Base-by-base conservation (phyloP, 805 yeast species). In the Candida golubevii region DNA sequence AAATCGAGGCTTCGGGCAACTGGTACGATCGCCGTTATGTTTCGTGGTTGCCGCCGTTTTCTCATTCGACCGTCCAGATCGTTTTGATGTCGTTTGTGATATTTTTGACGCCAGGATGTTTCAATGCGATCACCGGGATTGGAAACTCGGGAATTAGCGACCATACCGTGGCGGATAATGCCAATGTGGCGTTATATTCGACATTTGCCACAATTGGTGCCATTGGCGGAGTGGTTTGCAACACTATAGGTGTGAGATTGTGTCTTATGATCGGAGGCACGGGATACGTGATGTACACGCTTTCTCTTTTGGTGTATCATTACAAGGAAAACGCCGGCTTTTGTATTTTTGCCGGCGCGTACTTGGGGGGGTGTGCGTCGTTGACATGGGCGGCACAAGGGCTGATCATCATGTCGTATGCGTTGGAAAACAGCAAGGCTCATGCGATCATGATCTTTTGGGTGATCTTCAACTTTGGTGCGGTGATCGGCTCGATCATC, bases 381-480 rank as follows among this genome's bases (percentile, higher is more conserved):
- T 58, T 69, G 37, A 65, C 78, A 40, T 79, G 84, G 84, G 75
- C 81, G 27, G 81, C 82, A 30, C 82, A 78, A 56, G 79, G 80
- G 40, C 63, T 77, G 26, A 72, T 79, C 38, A 72, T 78, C 49
- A 72, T 79, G 74, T 65, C 79, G n/a, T 79, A 79, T 50, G 78
- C 83, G 2, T 58, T 75, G 15, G 84, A 79, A 60, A 54, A 61
- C 31, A 62, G 49, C n/a, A 79, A 79, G 62, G 84, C 80, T 37
- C 61, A 61, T 30, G 79, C 74, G 39, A 69, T 80, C 39, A 74
- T 76, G 69, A 61, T 72, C 13, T 79, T 79, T 58, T 79, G 84
- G 84, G 67, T 75, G 49, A 78, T 80, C 43, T 79, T 80, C 67
- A 77, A 79, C 61, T 61, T 77, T 48, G 85, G 84, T 58, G 80